phyloP scores from a whole-genome alignment of 2,329 filamentous ascomycete genomes.

The Claviceps pazoutovae region DNA sequence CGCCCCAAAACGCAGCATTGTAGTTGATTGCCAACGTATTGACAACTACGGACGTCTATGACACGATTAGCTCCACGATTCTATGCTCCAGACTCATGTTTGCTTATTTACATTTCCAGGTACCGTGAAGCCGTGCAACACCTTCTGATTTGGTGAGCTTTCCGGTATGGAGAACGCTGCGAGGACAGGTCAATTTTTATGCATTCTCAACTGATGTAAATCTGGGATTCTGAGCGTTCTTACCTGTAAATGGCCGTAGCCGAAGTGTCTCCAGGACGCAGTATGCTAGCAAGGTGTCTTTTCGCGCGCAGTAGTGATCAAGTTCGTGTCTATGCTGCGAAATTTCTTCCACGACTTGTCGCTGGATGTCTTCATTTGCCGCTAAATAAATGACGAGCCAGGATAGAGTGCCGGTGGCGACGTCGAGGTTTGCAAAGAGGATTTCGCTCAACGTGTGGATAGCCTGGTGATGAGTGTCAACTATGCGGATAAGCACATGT shows the following conservation, averaged over 20 bases:
- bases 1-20: too few relatives aligned
- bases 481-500: too few relatives aligned
- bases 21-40: too few relatives aligned
- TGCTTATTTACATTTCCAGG: background rate
- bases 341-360: background rate
- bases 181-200: background rate
- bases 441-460: background rate
- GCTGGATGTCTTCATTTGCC: background rate
- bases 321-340: background rate
- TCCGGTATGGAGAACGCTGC: background rate
- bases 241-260: too few relatives aligned
- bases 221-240: too few relatives aligned
- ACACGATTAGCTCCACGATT: too few relatives aligned
- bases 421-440: background rate
- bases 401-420: background rate
- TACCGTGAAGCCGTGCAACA: background rate
- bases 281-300: background rate
- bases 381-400: background rate
- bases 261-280: background rate
- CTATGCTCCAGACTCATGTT: too few relatives aligned
- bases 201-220: too few relatives aligned
- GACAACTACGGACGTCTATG: too few relatives aligned
- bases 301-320: background rate
- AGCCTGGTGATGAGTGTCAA: background rate
- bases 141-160: background rate